These are phyloP conservation scores for Aspergillus diversus DNA, from an alignment of 495 filamentous ascomycete genomes.

Conservation along the genomic window DNA sequence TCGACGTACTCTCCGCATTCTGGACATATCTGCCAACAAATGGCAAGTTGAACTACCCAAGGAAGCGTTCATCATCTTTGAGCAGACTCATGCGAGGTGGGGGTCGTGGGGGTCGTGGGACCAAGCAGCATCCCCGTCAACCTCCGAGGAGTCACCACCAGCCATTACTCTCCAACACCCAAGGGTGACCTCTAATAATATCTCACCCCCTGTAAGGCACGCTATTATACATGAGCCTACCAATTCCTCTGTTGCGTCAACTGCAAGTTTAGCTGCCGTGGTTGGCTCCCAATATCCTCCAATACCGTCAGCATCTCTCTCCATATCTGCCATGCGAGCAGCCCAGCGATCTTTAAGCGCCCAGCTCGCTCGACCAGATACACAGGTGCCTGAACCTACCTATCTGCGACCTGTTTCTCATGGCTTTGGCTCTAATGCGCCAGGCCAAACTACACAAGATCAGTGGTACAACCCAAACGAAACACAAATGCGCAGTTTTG, in stretches of 20 bases:
- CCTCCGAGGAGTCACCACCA: constrained; percentile 36
- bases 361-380: constrained; percentile 28
- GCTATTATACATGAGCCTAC: constrained; percentile 18
- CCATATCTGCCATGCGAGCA: constrained; percentile 30
- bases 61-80: constrained; percentile 75
- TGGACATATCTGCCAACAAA: constrained; percentile 81
- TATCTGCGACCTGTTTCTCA: constrained; percentile 39
- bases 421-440: constrained; percentile 24
- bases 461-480: constrained; percentile 36
- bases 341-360: constrained; percentile 26
- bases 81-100: constrained; percentile 63
- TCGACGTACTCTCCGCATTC: constrained; percentile 78
- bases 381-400: constrained; percentile 39
- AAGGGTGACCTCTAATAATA: constrained; percentile 24
- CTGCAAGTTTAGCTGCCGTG: constrained; percentile 16
- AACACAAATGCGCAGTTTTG: constrained; percentile 18
- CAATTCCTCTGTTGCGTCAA: constrained; percentile 20
- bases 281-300: constrained; percentile 27
- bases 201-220: constrained; percentile 24
- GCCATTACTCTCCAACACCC: constrained; percentile 18
- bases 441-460: constrained; percentile 23
- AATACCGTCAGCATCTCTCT: constrained; percentile 19
- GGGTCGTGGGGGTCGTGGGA: constrained; percentile 52
- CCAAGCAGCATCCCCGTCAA: constrained; percentile 41
- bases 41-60: constrained; percentile 88